Conservation (phyloP, 352 stramenopile genomes). For the Hyaloperonospora arabidopsidis region DNA sequence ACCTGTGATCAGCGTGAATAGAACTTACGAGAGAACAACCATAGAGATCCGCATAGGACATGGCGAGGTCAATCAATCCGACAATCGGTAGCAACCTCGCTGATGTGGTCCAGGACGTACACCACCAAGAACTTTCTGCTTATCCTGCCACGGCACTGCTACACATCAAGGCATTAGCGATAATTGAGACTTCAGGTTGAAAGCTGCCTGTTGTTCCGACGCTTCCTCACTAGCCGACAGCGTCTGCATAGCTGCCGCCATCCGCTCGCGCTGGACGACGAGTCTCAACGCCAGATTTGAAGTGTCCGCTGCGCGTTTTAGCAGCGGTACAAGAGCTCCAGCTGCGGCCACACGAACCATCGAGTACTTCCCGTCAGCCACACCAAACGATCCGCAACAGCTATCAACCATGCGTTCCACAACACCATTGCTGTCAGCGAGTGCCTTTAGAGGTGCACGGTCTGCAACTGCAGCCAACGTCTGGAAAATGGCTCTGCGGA, state of each 20-base stretch:
- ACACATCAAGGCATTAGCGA: conserved; percentile 16
- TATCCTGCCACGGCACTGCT: background rate
- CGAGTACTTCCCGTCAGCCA: conserved; percentile 61
- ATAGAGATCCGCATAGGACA: no score
- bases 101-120: no score
- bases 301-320: conserved; percentile 26
- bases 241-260: conserved; percentile 34
- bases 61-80: no score
- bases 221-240: conserved; percentile 49
- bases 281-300: conserved; percentile 37
- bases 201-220: conserved; percentile 53
- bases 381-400: conserved; percentile 48
- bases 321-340: conserved; percentile 36
- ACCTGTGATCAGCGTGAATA: no score
- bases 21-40: no score
- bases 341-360: conserved; percentile 61
- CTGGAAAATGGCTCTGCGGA: conserved; percentile 51
- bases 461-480: conserved; percentile 31
- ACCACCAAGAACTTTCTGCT: background rate
- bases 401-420: conserved; percentile 32
- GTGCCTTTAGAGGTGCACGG: conserved; percentile 18
- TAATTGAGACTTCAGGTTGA: conserved; percentile 39
- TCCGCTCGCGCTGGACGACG: conserved; percentile 41
- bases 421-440: conserved; percentile 16
- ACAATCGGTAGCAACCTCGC: no score